Percentiles rank a stretch among this genome's conserved stretches.
Conservation (phyloP, 345 rosid species). For the Kernera saxatilis region DNA sequence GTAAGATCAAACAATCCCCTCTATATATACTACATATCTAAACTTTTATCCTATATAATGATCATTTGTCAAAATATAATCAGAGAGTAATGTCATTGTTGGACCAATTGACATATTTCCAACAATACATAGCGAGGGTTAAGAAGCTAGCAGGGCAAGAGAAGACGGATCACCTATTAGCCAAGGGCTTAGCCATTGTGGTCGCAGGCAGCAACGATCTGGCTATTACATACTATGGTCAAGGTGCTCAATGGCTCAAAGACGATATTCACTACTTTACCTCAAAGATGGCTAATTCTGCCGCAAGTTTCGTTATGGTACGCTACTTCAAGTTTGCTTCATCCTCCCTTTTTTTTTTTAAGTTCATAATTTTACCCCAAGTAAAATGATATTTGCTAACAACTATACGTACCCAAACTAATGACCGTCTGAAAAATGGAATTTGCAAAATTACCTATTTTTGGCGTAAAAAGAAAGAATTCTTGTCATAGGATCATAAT, state of each 20-base stretch:
- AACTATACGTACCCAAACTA: no score
- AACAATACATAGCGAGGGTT: slow-evolving; percentile 26
- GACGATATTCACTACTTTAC: neutral
- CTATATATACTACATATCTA: neutral
- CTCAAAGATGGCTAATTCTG: neutral
- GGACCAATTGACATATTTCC: slow-evolving; percentile 30
- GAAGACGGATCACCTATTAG: neutral
- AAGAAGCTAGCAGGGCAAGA: slow-evolving; percentile 21
- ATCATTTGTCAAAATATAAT: neutral
- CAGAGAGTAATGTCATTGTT: slow-evolving; percentile 32
- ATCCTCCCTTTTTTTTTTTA: no score
- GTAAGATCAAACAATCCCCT: slow-evolving; percentile 19
- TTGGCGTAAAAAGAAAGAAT: no score
- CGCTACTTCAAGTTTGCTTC: no score
- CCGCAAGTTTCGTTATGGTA: neutral
- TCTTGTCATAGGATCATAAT: no score
- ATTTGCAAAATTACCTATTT: no score
- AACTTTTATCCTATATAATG: neutral
- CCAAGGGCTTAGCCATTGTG: slow-evolving; percentile 8
- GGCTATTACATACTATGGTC: neutral
- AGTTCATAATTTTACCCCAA: no score
- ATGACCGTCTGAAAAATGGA: no score
- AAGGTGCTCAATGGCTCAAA: neutral
- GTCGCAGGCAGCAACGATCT: neutral
- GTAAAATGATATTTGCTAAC: no score